Conservation (phyloP, 108 stramenopile species). For the Craspedostauros australis region DNA sequence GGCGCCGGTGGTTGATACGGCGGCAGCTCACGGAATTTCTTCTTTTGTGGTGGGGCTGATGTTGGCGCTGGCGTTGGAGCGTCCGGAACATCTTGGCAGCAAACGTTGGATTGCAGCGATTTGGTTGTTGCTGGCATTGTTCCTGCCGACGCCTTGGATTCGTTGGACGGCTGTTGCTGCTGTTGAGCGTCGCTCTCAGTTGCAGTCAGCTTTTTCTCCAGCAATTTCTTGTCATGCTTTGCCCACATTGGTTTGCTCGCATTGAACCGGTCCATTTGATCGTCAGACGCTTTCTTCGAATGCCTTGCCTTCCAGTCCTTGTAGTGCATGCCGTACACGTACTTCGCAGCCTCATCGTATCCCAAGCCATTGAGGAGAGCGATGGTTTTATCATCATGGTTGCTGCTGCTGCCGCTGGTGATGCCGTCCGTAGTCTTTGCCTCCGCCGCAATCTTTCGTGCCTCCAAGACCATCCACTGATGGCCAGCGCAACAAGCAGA, state of each 20-base stretch:
- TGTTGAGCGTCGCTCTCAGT: no score
- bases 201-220: no score
- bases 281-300: constrained; percentile 72
- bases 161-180: constrained; percentile 5
- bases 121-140: not conserved
- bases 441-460: constrained; percentile 51
- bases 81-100: constrained; percentile 72
- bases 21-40: constrained; percentile 15
- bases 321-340: constrained; percentile 81
- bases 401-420: not conserved
- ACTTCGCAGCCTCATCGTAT: constrained; percentile 81
- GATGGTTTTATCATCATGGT: constrained; percentile 13
- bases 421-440: constrained; percentile 1
- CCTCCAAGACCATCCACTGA: constrained; percentile 81
- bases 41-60: not conserved
- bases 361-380: constrained; percentile 65
- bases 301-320: constrained; percentile 76
- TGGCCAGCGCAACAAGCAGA: not conserved
- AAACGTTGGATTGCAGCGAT: constrained; percentile 81
- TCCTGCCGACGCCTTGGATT: not conserved
- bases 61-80: constrained; percentile 1
- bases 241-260: constrained; percentile 72
- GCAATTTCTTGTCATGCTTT: constrained; percentile 60
- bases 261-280: constrained; percentile 71
- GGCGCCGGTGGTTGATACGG: constrained; percentile 26